These are phyloP conservation scores for Inosperma sp. DNA, from an alignment of 768 basidiomycete species.

Conservation along the genomic window DNA sequence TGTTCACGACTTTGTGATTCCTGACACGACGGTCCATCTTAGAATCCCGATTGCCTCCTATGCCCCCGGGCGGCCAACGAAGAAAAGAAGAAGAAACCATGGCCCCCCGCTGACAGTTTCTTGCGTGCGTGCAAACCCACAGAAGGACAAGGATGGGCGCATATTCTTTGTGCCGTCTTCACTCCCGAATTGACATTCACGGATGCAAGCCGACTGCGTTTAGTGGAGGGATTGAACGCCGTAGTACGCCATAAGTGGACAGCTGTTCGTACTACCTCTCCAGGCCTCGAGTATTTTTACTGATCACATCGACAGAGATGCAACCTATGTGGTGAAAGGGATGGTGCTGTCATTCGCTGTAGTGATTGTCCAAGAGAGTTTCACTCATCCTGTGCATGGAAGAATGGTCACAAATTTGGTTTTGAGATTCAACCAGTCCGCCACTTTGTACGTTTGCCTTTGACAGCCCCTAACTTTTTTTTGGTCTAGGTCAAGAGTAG, in stretches of 20 bases:
- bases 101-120: constrained; percentile 55
- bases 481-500: constrained; percentile 65
- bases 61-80: constrained; percentile 63
- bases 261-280: constrained; percentile 45
- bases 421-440: constrained; percentile 87
- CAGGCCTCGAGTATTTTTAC: neutral
- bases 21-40: constrained; percentile 8
- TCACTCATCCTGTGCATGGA: constrained; percentile 91
- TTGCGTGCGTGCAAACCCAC: constrained; percentile 83
- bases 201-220: constrained; percentile 63
- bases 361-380: constrained; percentile 75
- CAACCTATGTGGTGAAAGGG: constrained; percentile 60
- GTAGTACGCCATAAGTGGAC: constrained; percentile 70
- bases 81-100: constrained; percentile 42
- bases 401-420: constrained; percentile 75
- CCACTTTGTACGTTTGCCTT: constrained; percentile 5
- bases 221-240: constrained; percentile 83
- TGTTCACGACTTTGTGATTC: too few relatives aligned
- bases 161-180: constrained; percentile 86
- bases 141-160: constrained; percentile 90
- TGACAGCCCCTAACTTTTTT: neutral
- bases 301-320: constrained; percentile 51
- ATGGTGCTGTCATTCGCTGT: constrained; percentile 83
- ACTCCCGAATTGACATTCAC: constrained; percentile 80
- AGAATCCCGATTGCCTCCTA: constrained; percentile 83